phyloP scores from a whole-genome alignment of 148 eudicot species.

The Pharnaceum exiguum region DNA sequence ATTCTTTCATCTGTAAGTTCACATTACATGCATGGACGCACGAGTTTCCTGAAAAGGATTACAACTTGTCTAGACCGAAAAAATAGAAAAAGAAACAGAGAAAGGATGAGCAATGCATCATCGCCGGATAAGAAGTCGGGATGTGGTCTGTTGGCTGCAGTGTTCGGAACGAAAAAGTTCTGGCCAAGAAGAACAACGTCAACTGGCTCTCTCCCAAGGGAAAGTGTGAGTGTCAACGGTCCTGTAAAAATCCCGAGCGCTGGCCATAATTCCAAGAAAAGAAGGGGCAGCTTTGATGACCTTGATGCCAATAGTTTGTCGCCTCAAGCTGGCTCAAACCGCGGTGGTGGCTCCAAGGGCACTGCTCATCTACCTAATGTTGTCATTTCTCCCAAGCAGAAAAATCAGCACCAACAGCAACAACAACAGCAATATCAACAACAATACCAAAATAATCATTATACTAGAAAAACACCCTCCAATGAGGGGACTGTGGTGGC shows the following conservation, averaged over 20 bases:
- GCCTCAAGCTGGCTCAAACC: slow-evolving; percentile 9
- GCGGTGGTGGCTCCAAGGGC: background rate
- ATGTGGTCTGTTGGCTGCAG: slow-evolving; percentile 61
- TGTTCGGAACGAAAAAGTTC: slow-evolving; percentile 46
- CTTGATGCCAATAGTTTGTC: slow-evolving; percentile 11
- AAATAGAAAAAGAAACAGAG: background rate
- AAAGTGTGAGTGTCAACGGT: slow-evolving; percentile 5
- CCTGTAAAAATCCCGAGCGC: slow-evolving; percentile 24
- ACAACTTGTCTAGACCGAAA: background rate
- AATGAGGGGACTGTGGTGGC: slow-evolving; percentile 10
- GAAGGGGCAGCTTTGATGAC: slow-evolving; percentile 42
- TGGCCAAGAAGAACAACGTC: slow-evolving; percentile 59
- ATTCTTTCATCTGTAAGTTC: background rate
- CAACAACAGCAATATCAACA: slow-evolving; percentile 11
- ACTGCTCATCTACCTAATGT: no score
- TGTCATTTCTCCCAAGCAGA: slow-evolving; percentile 24
- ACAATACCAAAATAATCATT: slow-evolving; percentile 1
- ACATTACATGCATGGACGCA: slow-evolving; percentile 21
- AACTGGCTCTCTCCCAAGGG: slow-evolving; percentile 32
- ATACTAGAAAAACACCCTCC: background rate
- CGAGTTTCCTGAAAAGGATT: background rate
- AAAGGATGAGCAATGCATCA: slow-evolving; percentile 39
- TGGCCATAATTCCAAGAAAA: slow-evolving; percentile 27
- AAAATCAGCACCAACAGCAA: slow-evolving; percentile 18
- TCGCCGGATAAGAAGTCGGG: slow-evolving; percentile 50